Percentiles rank a stretch among this genome's conserved stretches.
phyloP scores from a whole-genome alignment of 768 basidiomycete species.

The Mycena crocata region DNA sequence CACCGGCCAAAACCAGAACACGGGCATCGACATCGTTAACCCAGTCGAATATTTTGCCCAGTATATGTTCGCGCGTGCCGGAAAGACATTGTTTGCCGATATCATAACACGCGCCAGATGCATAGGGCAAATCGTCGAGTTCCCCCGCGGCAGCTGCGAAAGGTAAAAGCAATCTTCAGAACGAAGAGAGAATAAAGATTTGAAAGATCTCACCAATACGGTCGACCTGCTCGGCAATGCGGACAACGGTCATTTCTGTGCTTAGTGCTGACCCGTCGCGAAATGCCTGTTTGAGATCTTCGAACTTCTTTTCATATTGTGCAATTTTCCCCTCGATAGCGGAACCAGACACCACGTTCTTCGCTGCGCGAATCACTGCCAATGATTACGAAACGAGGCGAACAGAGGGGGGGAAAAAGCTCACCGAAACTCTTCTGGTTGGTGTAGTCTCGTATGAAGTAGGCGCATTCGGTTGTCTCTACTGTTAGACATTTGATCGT shows the following conservation, averaged over 20 bases:
- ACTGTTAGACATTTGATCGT: slow-evolving; percentile 34
- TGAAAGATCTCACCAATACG: slow-evolving; percentile 15
- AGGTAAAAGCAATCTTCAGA: not conserved
- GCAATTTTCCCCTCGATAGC: slow-evolving; percentile 20
- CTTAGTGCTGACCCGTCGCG: slow-evolving; percentile 21
- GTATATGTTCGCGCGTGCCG: slow-evolving; percentile 13
- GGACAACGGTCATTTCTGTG: slow-evolving; percentile 30
- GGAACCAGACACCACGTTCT: not conserved
- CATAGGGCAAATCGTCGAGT: slow-evolving; percentile 18
- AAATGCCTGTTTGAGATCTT: slow-evolving; percentile 28
- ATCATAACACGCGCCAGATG: slow-evolving; percentile 15
- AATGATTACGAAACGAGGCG: not conserved
- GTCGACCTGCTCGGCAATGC: slow-evolving; percentile 25
- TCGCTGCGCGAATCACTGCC: slow-evolving; percentile 13
- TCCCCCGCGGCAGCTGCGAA: not conserved
- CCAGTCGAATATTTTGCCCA: slow-evolving; percentile 20
- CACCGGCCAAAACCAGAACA: slow-evolving; percentile 4
- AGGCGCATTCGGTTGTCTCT: slow-evolving; percentile 44
- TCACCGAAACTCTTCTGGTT: slow-evolving; percentile 35
- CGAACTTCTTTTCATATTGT: slow-evolving; percentile 30
- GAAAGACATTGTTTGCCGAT: slow-evolving; percentile 16
- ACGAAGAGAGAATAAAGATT: too few relatives aligned
- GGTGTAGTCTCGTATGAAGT: slow-evolving; percentile 43
- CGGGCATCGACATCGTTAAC: slow-evolving; percentile 9
- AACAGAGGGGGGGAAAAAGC: not conserved